Evolutionary conservation across 257 asterid species (phyloP), one percentile per base, ranked within the genome.

Genomic region (Capsicum pubescens): DNA sequence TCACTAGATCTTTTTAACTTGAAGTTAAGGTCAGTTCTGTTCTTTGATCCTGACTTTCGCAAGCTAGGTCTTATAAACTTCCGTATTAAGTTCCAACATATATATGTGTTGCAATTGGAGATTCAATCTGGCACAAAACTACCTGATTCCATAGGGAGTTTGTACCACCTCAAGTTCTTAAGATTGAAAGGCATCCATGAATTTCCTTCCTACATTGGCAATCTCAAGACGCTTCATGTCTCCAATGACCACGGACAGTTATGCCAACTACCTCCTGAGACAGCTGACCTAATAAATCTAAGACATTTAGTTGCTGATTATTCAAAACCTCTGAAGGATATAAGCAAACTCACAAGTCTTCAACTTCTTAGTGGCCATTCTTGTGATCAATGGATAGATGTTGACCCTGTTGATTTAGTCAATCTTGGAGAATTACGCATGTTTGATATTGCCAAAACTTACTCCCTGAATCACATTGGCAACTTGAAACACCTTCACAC

Each of bases 211-310:
- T 19, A 36, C 68, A 60, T 60, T 60, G 68, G 68, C 68, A 60
- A 60, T 32, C 36, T 60, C 7, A 60, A 60, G 68, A 60, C 67
- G n/a, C 67, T 60, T 57, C 21, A 0, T 58, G 26, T 58, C 26
- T 39, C 3, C 44, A 39, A 4, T 39, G 44, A 0, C 16, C 16
- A 1, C 0, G 2, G 5, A 0, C 0, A 15, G 3, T 5, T 0
- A 13, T 55, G 35, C 32, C 35, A 59, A 7, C 67, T 19, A 60
- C 35, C 36, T 32, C 67, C 3, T 3, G 14, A 60, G 14, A 19
- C 14, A 60, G 67, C 36, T 60, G 14, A 60, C 67, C 14, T 19
- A 60, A 60, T 60, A n/a, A 60, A 60, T 60, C 67, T 60, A 60
- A 60, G 67, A n/a, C 67, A 19, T 60, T 60, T 60, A 60, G 67